These are phyloP conservation scores for Starmerella cellae DNA, from an alignment of 805 yeast genomes.

Conservation along the genomic window DNA sequence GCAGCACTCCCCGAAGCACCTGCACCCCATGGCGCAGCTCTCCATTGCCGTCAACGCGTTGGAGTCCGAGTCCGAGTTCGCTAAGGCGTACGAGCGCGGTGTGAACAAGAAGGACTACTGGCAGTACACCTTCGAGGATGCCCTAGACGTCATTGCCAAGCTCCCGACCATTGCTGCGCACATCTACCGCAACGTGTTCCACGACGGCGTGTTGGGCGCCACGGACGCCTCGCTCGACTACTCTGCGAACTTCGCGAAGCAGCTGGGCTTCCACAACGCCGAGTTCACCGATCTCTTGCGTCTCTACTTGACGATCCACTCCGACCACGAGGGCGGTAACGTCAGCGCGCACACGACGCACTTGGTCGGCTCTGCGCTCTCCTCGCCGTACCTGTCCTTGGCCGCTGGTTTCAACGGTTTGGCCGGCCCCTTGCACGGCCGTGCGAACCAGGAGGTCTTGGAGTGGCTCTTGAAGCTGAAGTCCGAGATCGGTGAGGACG, in stretches of 20 bases:
- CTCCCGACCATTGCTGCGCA: slow-evolving; percentile 69
- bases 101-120: slow-evolving; percentile 71
- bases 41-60: slow-evolving; percentile 71
- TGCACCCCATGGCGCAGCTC: slow-evolving; percentile 86
- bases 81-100: slow-evolving; percentile 76
- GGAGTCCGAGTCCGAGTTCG: slow-evolving; percentile 69
- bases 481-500: slow-evolving; percentile 53
- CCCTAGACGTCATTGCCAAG: slow-evolving; percentile 67
- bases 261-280: slow-evolving; percentile 47
- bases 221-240: slow-evolving; percentile 38
- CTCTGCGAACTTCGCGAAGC: slow-evolving; percentile 52
- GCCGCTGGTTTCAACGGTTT: slow-evolving; percentile 77
- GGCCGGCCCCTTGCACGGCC: slow-evolving; percentile 80
- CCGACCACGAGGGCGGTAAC: slow-evolving; percentile 86
- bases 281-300: slow-evolving; percentile 66
- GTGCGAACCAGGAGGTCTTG: slow-evolving; percentile 78
- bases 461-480: slow-evolving; percentile 65
- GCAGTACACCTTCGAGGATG: slow-evolving; percentile 72
- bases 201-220: slow-evolving; percentile 51
- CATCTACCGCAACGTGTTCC: slow-evolving; percentile 73
- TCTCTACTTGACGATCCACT: slow-evolving; percentile 66
- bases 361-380: slow-evolving; percentile 69
- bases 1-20: slow-evolving; percentile 58
- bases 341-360: slow-evolving; percentile 81
- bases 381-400: slow-evolving; percentile 63